Conservation (phyloP, 129 eudicot species). For the Flaveria robusta region DNA sequence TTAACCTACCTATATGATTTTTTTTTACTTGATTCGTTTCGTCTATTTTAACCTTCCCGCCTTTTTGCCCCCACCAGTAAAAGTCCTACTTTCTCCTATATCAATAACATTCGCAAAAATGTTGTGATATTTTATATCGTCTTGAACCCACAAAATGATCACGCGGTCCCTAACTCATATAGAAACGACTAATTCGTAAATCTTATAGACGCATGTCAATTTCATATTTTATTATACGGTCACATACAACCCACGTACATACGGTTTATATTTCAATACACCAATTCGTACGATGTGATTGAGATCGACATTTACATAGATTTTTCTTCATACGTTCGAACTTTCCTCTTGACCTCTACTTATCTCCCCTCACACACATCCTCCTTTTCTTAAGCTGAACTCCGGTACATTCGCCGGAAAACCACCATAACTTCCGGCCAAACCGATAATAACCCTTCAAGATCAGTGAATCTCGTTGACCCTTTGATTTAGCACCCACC, state of each 20-base stretch:
- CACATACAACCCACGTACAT: constrained; percentile 14
- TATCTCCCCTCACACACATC: background rate
- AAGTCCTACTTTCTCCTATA: too few relatives aligned
- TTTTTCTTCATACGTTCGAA: background rate
- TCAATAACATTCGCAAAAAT: too few relatives aligned
- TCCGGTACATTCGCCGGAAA: constrained; percentile 16
- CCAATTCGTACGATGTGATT: background rate
- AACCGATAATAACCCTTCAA: background rate
- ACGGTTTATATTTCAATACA: background rate
- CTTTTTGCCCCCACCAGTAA: too few relatives aligned
- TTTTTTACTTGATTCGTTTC: too few relatives aligned
- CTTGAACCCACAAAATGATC: background rate
- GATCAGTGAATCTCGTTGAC: constrained; percentile 4
- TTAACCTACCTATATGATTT: too few relatives aligned
- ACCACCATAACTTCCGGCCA: constrained; percentile 30
- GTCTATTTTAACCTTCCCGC: too few relatives aligned
- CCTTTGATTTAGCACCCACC: background rate
- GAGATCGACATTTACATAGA: background rate
- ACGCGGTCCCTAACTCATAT: background rate
- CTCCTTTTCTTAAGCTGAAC: constrained; percentile 9
- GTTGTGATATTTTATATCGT: background rate
- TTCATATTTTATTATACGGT: background rate
- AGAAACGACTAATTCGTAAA: background rate
- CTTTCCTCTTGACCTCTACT: background rate
- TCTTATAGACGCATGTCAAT: constrained; percentile 1